Percentiles rank a stretch among this genome's conserved stretches.
phyloP scores from a whole-genome alignment of 257 asterid species.

The Gentiana straminea region DNA sequence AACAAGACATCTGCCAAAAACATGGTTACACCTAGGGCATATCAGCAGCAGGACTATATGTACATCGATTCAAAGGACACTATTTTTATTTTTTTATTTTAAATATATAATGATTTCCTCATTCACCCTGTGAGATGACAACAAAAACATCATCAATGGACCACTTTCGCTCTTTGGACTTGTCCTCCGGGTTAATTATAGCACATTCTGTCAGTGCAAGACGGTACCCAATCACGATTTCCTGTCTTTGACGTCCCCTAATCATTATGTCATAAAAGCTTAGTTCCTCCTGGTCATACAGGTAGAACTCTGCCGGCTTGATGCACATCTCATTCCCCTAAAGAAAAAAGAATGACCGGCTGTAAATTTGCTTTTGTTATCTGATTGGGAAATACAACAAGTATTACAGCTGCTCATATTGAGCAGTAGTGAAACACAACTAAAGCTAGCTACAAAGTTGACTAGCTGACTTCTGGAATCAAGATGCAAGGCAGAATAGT shows the following conservation, averaged over 20 bases:
- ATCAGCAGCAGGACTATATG: too few relatives aligned
- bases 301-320: constrained; percentile 88
- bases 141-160: constrained; percentile 78
- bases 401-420: too few relatives aligned
- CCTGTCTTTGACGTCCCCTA: constrained; percentile 72
- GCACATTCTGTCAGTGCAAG: constrained; percentile 67
- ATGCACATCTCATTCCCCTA: constrained; percentile 98
- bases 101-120: constrained; percentile 8
- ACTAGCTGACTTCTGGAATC: too few relatives aligned
- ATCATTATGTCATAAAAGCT: constrained; percentile 75
- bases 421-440: too few relatives aligned
- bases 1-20: too few relatives aligned
- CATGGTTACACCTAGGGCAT: too few relatives aligned
- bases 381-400: not conserved
- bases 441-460: too few relatives aligned
- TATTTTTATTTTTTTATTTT: too few relatives aligned
- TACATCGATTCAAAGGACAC: too few relatives aligned
- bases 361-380: not conserved
- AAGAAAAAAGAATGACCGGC: constrained; percentile 4
- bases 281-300: constrained; percentile 85
- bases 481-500: too few relatives aligned
- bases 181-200: constrained; percentile 64
- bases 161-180: constrained; percentile 62
- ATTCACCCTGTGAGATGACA: constrained; percentile 60
- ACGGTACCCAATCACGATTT: constrained; percentile 81